Evolutionary conservation across 306 rosid genomes (phyloP), one percentile per base, ranked within the genome.

Genomic region (Quercus engelmannii): DNA sequence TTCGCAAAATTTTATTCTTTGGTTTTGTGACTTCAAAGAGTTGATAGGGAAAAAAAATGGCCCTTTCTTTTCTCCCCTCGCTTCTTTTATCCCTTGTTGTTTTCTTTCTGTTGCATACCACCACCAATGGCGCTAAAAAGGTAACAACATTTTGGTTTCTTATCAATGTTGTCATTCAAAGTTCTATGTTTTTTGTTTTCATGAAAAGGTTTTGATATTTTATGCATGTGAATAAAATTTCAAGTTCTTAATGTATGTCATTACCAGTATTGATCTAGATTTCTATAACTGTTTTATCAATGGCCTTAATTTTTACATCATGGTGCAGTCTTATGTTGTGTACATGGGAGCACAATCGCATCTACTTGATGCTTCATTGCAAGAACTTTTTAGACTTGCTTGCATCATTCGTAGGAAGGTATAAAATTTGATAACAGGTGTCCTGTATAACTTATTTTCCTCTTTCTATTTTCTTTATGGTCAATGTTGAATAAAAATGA

Each of bases 251-350:
- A 69, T 41, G 41, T 25, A 43, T 12, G 54, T 9, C 65, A n/a
- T 3, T 75, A 58, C 5, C 30, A 7, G 18, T 55, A 14, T 61
- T 26, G 4, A 41, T 51, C 77, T 64, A 13, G 59, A 35, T 1
- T 58, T 59, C 30, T 23, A 9, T 75, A 14, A 6, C 1, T 25
- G 38, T 78, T 28, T 23, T 31, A 10, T 30, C 52, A 46, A 56
- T 49, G 15, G 4, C 31, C 52, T 20, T 38, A 20, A 2, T 51
- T 55, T 17, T 17, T 55, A 14, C 59, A 13, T 55, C 75, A 55
- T 55, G 17, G 26, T 55, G 74, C 82, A 91, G 97, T 86, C 98
- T 5, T 93, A 93, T 54, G 76, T 93, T 62, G 95, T 91, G n/a
- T 91, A 90, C 77, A 74, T 93, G 56, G 97, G 98, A 86, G 58